phyloP scores from a whole-genome alignment of 805 yeast species.

The Phaffomyces antillensis region DNA sequence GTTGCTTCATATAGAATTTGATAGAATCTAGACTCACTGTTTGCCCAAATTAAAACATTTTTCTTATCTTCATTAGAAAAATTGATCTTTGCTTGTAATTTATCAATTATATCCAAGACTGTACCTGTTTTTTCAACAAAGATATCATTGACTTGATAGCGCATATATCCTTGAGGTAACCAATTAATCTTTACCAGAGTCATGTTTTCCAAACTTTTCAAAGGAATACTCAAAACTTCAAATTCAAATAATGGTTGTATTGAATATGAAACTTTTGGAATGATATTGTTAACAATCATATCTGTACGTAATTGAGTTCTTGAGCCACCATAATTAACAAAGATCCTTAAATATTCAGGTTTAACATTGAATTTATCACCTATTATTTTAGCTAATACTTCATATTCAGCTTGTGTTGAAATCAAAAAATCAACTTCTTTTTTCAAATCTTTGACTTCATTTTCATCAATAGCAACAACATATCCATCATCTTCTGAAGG shows the following conservation, averaged over 20 bases:
- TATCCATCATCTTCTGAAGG: slow-evolving; percentile 42
- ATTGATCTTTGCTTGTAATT: slow-evolving; percentile 47
- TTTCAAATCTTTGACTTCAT: slow-evolving; percentile 16
- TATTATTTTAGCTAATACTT: slow-evolving; percentile 53
- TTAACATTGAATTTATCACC: slow-evolving; percentile 47
- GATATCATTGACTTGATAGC: slow-evolving; percentile 61
- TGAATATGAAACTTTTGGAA: slow-evolving; percentile 27
- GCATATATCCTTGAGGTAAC: slow-evolving; percentile 66
- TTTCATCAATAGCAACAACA: slow-evolving; percentile 34
- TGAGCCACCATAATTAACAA: slow-evolving; percentile 54
- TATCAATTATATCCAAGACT: slow-evolving; percentile 45
- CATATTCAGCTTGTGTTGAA: slow-evolving; percentile 50
- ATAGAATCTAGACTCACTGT: slow-evolving; percentile 28
- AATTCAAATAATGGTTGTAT: slow-evolving; percentile 51
- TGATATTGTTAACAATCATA: slow-evolving; percentile 25
- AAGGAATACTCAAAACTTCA: slow-evolving; percentile 68
- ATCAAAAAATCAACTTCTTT: slow-evolving; percentile 54
- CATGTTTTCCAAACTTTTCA: slow-evolving; percentile 73
- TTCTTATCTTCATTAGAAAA: slow-evolving; percentile 40
- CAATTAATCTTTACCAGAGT: slow-evolving; percentile 58
- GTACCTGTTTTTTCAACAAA: slow-evolving; percentile 59
- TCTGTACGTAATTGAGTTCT: slow-evolving; percentile 39
- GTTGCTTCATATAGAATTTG: slow-evolving; percentile 29
- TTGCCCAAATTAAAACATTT: slow-evolving; percentile 52
- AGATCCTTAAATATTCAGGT: slow-evolving; percentile 58